Evolutionary conservation across 2,329 filamentous ascomycete species (phyloP).

Genomic region (Sporothrix pseudoabietina): DNA sequence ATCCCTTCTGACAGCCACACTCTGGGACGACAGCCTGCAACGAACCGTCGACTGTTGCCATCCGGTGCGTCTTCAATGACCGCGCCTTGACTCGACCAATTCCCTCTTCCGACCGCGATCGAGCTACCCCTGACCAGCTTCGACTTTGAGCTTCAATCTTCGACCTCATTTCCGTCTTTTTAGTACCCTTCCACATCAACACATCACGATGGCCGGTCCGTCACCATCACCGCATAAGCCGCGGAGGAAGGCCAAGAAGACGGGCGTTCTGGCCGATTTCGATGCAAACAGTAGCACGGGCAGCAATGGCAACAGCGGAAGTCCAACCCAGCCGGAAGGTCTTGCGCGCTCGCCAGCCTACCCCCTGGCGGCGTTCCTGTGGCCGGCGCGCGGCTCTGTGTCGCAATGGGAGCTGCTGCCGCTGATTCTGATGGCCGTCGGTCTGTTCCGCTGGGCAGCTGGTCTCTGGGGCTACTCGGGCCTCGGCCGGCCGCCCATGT

Average conservation of each 20-base stretch:
- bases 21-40: background rate
- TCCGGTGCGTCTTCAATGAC: background rate
- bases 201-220: slow-evolving; percentile 50
- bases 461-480: slow-evolving; percentile 95
- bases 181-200: background rate
- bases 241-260: slow-evolving; percentile 59
- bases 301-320: background rate
- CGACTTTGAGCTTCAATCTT: background rate
- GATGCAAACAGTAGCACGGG: slow-evolving; percentile 22
- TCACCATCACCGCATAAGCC: slow-evolving; percentile 61
- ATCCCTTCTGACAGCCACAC: background rate
- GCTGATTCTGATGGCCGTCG: slow-evolving; percentile 83
- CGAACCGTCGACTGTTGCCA: background rate
- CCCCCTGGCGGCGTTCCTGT: slow-evolving; percentile 89
- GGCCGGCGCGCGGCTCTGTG: slow-evolving; percentile 79
- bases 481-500: slow-evolving; percentile 78
- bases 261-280: slow-evolving; percentile 23
- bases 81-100: background rate
- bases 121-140: background rate
- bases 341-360: slow-evolving; percentile 70
- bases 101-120: background rate
- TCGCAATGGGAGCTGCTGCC: slow-evolving; percentile 94
- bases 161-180: background rate
- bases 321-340: slow-evolving; percentile 43
- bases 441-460: slow-evolving; percentile 89